Evolutionary conservation across 2,329 filamentous ascomycete genomes (phyloP), one percentile per base, ranked within the genome.

Genomic region (Talaromyces islandicus): DNA sequence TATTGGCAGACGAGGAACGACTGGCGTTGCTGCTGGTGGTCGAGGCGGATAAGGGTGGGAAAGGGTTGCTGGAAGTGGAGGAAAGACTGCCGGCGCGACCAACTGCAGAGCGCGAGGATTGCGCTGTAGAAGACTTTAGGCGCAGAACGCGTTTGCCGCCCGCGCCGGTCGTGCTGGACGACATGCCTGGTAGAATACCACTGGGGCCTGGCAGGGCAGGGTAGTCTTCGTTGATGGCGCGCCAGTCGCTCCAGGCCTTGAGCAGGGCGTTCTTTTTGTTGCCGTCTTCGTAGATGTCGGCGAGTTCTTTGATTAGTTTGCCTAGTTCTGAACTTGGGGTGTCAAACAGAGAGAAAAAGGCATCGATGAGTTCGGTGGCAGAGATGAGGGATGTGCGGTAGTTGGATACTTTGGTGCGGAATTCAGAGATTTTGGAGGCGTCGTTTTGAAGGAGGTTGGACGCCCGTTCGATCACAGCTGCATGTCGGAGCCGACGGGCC

Each of bases 181-280:
- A 74, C 52, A 81, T 74, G 4, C 77, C 78, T 27, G 87, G 86
- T 41, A 87, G 82, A 75, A 88, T 85, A 56, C 88, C 88, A 58
- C 84, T 83, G 0, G 90, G 83, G 0, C 89, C 88, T 1, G 93
- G 92, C 0, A 97, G 80, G 1, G 90, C 91, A 0, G 93, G 93
- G 67, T 97, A 97, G 72, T 97, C 92, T 74, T 97, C 92, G 66
- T 96, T 95, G 76, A 96, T 94, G 41, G 92, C 92, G 53, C 91
- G 90, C 91, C 93, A 97, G 75, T 96, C 90, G 67, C 91, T 91
- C 92, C 93, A 97, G 1, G 92, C 91, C 68, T 88, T 88, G 27
- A 92, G 84, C 3, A 99, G 78, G 0, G 80, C 81, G 57, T 88
- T 87, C 1, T 86, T 86, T 71, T 96, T 96, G 19, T 74, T 71